A percentile compares a stretch with the other conserved stretches of the same genome.
Evolutionary conservation across 1,284 basidiomycete genomes (phyloP).

Genomic region (Psilocybe mexicana): DNA sequence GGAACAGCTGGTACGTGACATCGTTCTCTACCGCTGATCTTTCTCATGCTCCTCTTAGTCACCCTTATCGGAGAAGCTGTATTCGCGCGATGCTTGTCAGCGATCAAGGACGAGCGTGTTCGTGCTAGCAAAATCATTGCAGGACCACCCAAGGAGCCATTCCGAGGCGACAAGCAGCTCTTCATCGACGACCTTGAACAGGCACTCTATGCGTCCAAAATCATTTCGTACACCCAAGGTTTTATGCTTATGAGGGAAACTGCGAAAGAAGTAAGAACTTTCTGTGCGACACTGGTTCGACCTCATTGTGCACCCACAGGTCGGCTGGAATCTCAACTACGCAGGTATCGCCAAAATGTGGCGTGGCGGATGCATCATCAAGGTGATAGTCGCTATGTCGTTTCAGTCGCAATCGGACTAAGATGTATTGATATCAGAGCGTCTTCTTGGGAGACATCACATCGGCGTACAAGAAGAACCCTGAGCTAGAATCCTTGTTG

Average conservation of each 20-base stretch:
- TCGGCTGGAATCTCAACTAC: slow-evolving; percentile 87
- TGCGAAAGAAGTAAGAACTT: slow-evolving; percentile 79
- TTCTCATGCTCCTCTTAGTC: slow-evolving; percentile 47
- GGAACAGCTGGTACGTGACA: slow-evolving; percentile 74
- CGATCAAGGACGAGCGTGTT: slow-evolving; percentile 96
- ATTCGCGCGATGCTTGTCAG: slow-evolving; percentile 97
- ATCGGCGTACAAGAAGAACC: slow-evolving; percentile 87
- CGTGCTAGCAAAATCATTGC: slow-evolving; percentile 90
- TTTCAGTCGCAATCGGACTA: not conserved
- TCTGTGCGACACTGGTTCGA: not conserved
- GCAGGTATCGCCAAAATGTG: slow-evolving; percentile 99
- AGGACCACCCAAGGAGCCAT: slow-evolving; percentile 89
- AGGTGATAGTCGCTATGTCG: slow-evolving; percentile 41
- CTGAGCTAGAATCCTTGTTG: slow-evolving; percentile 88
- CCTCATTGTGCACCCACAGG: slow-evolving; percentile 35
- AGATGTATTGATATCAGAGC: slow-evolving; percentile 43
- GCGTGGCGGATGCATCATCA: slow-evolving; percentile 99
- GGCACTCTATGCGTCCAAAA: slow-evolving; percentile 98
- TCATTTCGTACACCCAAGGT: slow-evolving; percentile 98
- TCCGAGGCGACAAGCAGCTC: slow-evolving; percentile 98
- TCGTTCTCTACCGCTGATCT: slow-evolving; percentile 8
- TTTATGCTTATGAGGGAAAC: slow-evolving; percentile 99
- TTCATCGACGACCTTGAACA: slow-evolving; percentile 99
- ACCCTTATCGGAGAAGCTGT: slow-evolving; percentile 99
- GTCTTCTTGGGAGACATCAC: slow-evolving; percentile 97